Percentiles rank a stretch among this genome's conserved stretches.
Evolutionary conservation across 1,284 basidiomycete species (phyloP).

Genomic region (Ceratobasidium sp.): DNA sequence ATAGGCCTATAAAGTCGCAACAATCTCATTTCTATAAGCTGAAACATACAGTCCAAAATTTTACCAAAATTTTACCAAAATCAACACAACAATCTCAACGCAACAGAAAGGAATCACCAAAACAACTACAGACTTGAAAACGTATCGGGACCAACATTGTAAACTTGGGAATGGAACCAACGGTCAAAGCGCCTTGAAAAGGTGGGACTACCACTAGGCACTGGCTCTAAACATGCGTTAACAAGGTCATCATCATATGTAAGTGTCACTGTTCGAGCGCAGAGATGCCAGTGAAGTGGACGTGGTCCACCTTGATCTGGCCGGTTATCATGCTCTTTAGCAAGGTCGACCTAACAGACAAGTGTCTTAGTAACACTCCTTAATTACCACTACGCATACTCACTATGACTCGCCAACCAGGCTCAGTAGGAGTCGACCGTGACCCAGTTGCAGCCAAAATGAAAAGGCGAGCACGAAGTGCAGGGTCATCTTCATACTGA

Average conservation of each 20-base stretch:
- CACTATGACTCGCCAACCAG: not conserved
- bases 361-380: no score
- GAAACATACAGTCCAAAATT: no score
- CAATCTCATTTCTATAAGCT: no score
- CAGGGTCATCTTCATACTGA: not conserved
- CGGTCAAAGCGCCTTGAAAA: not conserved
- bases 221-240: not conserved
- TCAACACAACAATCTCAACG: no score
- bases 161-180: slow-evolving; percentile 2
- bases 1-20: no score
- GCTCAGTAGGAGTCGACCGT: not conserved
- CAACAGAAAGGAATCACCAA: not conserved
- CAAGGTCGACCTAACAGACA: not conserved
- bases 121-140: not conserved
- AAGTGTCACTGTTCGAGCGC: not conserved
- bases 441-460: not conserved
- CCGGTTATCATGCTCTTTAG: not conserved
- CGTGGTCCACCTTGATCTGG: not conserved
- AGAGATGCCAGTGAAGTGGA: not conserved
- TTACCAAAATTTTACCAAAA: no score
- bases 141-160: no score
- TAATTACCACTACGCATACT: not conserved
- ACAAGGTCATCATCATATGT: slow-evolving; percentile 8
- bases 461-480: not conserved
- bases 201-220: not conserved